Evolutionary conservation across 495 filamentous ascomycete species (phyloP), one percentile per base, ranked within the genome.

Genomic region (Penicillium roqueforti): DNA sequence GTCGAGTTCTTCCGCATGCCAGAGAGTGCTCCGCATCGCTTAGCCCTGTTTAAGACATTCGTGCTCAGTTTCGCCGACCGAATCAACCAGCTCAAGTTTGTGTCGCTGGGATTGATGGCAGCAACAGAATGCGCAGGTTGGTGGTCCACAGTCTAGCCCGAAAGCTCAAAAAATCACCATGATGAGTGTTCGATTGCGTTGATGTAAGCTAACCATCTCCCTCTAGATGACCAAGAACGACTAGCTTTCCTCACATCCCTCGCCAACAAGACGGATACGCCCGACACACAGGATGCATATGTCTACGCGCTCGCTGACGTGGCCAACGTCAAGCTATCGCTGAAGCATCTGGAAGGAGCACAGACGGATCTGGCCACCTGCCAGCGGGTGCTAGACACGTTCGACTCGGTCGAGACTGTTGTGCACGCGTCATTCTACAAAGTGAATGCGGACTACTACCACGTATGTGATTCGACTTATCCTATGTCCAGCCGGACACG

Each of bases 11-110:
- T 97, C 80, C 83, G 86, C 55, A 68, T 86, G 67, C 80, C 84
- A 46, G 84, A 86, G 66, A 97, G 91, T 71, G 86, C 81, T 37
- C 79, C 83, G 38, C 90, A 95, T 71, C 84, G 93, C 62, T 82
- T 97, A 76, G 77, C 84, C 46, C 83, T 97, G 70, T 99, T 91
- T 80, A 88, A 92, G 71, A 85, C 82, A 63, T 99, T 99, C 77
- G 87, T 99, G 69, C 82, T 91, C 68, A 92, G 87, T 72, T 99
- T 99, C 67, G 87, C 90, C 53, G 90, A 95, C 61, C 96, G 93
- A 80, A 96, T 97, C 80, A 99, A 97, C 76, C 91, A 97, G 76
- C 83, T 97, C 39, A 96, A 96, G 79, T 87, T 97, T 51, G 95
- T 97, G 58, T 82, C 85, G 54, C 76, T 99, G 48, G 95, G 91